Evolutionary conservation across 306 rosid genomes (phyloP).

Genomic region (Vicia sativa): DNA sequence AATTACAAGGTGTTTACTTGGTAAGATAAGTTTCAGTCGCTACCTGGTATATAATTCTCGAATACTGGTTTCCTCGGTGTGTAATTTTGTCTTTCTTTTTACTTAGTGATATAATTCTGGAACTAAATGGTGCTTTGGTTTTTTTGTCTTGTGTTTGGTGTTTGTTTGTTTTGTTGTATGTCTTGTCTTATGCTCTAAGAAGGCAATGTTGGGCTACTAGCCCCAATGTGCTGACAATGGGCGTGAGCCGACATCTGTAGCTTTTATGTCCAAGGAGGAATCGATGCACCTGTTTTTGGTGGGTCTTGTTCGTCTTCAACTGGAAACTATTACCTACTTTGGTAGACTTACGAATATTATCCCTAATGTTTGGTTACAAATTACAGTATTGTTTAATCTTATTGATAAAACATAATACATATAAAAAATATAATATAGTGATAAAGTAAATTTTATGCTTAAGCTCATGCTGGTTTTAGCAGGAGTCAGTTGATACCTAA

Average conservation of each 20-base stretch:
- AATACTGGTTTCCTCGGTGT: slow-evolving; percentile 61
- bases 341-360: slow-evolving; percentile 89
- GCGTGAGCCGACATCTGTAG: slow-evolving; percentile 99
- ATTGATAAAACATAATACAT: slow-evolving; percentile 23
- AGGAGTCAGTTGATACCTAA: slow-evolving; percentile 44
- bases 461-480: slow-evolving; percentile 42
- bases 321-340: slow-evolving; percentile 80
- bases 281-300: slow-evolving; percentile 94
- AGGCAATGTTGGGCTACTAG: slow-evolving; percentile 99
- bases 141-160: slow-evolving; percentile 97
- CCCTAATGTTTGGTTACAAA: slow-evolving; percentile 56
- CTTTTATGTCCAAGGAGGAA: slow-evolving; percentile 97
- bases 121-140: slow-evolving; percentile 96
- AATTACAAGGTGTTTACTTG: slow-evolving; percentile 89
- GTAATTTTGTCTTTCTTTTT: slow-evolving; percentile 52
- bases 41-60: slow-evolving; percentile 52
- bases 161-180: slow-evolving; percentile 97
- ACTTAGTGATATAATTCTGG: slow-evolving; percentile 79
- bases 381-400: slow-evolving; percentile 48
- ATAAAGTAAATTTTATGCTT: slow-evolving; percentile 49
- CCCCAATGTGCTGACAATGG: slow-evolving; percentile 99
- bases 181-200: slow-evolving; percentile 91
- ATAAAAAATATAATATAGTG: slow-evolving; percentile 4
- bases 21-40: slow-evolving; percentile 83
- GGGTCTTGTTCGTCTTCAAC: slow-evolving; percentile 99